Conservation (phyloP, 2,329 filamentous ascomycete species). For the Pestalotiopsis sp. region DNA sequence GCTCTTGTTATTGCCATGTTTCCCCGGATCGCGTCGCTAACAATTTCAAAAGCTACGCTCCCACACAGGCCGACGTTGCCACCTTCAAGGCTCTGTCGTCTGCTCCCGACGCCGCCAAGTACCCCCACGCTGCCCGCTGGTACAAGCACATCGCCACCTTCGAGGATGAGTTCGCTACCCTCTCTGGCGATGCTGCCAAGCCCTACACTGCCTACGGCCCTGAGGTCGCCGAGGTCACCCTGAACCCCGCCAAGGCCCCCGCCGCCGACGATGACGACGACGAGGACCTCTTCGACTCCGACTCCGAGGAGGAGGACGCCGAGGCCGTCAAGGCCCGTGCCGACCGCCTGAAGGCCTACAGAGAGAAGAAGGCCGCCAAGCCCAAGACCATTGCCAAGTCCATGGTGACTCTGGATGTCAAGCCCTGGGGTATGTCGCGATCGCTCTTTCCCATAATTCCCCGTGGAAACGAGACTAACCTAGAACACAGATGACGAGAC, state of each 20-base stretch:
- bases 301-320: conserved; percentile 91
- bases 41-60: conserved; percentile 48
- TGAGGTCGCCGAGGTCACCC: conserved; percentile 72
- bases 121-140: conserved; percentile 94
- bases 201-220: conserved; percentile 90
- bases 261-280: conserved; percentile 77
- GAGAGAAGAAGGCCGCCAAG: conserved; percentile 95
- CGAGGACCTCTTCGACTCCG: conserved; percentile 90
- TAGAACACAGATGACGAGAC: conserved; percentile 79
- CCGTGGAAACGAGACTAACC: not conserved
- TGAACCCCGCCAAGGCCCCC: conserved; percentile 86
- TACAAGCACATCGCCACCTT: conserved; percentile 98
- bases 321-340: conserved; percentile 84
- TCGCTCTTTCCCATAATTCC: not conserved
- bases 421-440: conserved; percentile 88
- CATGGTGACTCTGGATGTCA: conserved; percentile 91
- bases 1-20: not conserved
- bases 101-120: conserved; percentile 80
- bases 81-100: conserved; percentile 86
- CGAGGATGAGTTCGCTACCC: conserved; percentile 87
- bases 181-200: conserved; percentile 90
- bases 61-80: conserved; percentile 94
- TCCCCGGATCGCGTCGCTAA: not conserved
- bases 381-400: conserved; percentile 93
- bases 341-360: conserved; percentile 90